Base-by-base conservation (phyloP, 2,329 filamentous ascomycete species). In the Colletotrichum gigasporum region DNA sequence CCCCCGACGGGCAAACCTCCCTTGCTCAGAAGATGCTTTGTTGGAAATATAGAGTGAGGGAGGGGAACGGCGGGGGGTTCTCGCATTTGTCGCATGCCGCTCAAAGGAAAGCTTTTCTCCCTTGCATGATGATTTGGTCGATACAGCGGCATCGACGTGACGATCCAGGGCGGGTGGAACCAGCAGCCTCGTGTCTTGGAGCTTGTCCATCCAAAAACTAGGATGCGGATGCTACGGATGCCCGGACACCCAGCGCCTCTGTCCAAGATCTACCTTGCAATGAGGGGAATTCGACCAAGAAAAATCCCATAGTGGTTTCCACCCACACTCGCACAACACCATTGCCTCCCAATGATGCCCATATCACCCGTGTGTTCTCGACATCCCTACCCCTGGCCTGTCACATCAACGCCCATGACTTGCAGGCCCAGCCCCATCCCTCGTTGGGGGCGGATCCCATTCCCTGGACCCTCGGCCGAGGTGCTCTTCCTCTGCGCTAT, bases 201-300 rank as follows among this genome's bases (percentile, higher is more conserved):
- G 53, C 45, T 63, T 32, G 37, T n/a, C 47, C 37, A 5, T 24
- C 44, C 24, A 18, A 9, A n/a, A 22, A 24, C 24, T 55, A 14
- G 47, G 45, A 35, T 53, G 7, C 20, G 16, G 10, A 32, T 7
- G 12, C n/a, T 28, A 39, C 37, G 39, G 24, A 37, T 32, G 16
- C 41, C 41, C 20, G 42, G 50, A 11, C 34, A 3, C 12, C 2
- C 18, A 28, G 11, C 28, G 26, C 16, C 11, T 6, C 37, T 5
- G n/a, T 60, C 60, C 60, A 53, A 64, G 18, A 61, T 64, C 47
- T 51, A 42, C 48, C 56, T 44, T 55, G 62, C 22, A 37, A 42
- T n/a, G 41, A 39, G 48, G 56, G 61, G 28, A 41, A 53, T 50
- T 35, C 42, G 56, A 48, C 56, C 56, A 55, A 61, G 56, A 37